Base-by-base conservation (phyloP, 2,329 filamentous ascomycete species). In the Fusarium sp. region DNA sequence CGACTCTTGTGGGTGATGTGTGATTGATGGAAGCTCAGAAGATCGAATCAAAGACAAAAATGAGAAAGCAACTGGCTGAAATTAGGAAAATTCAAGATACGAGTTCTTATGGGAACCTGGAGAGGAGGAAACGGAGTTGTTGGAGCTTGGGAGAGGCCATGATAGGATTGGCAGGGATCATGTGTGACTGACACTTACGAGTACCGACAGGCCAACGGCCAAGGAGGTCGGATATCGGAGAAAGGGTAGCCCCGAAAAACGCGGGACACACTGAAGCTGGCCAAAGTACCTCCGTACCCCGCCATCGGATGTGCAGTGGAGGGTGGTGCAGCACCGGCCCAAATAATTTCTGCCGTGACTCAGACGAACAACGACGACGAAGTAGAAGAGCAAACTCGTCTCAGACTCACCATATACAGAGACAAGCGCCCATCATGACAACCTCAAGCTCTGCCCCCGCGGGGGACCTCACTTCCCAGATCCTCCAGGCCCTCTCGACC, bases 401-500 rank as follows among this genome's bases (percentile, higher is more conserved):
- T 71, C 68, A 63, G 62, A 64, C 54, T 54, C 50, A 66, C 59
- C 50, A 54, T 65, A 56, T n/a, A 50, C 27, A 34, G 50, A 43
- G 68, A 64, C 59, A 68, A 63, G 45, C 54, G 59, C 39, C 54
- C 63, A 83, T 66, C 66, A 89, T 89, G 87, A 84, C 85, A 73
- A 83, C 81, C 76, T 80, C 80, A 74, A 82, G 79, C 74, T 73
- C 76, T 63, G 78, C 72, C 58, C 79, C 83, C 34, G 79, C 80
- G 57, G 86, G 85, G 82, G 92, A 94, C 81, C 85, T 95, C 79
- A 87, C 90, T 70, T 86, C 87, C 66, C 86, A 90, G 78, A 87
- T 95, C 76, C 88, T 96, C 78, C 88, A 91, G 71, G 88, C 89
- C 65, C 87, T 96, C 78, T 88, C 88, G 82, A 85, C 89, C 78